phyloP scores from a whole-genome alignment of 2,329 filamentous ascomycete species.

The Penicillium aurantiogriseum region DNA sequence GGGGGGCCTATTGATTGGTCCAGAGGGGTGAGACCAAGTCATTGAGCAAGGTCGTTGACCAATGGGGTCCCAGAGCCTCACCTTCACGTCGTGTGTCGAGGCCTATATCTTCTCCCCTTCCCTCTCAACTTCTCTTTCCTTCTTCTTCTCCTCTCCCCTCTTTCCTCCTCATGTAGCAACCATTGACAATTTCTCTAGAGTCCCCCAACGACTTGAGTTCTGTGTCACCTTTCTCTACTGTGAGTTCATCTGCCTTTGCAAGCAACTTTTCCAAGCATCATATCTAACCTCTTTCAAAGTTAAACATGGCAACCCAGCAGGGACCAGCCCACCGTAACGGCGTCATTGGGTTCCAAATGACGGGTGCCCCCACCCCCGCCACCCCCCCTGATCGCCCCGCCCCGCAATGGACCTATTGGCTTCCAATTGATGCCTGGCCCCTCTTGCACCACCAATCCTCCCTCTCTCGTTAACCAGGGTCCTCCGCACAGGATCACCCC shows the following conservation, averaged over 20 bases:
- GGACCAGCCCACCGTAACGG: not conserved
- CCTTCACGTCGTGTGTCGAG: not conserved
- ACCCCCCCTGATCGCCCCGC: not conserved
- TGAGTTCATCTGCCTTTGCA: not conserved
- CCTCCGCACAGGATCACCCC: slow-evolving; percentile 3
- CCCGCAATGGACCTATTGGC: not conserved
- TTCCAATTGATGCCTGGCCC: not conserved
- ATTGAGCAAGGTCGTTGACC: not conserved
- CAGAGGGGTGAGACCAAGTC: not conserved
- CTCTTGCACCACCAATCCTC: not conserved
- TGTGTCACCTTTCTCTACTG: not conserved
- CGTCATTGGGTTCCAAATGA: not conserved
- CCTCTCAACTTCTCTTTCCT: not conserved
- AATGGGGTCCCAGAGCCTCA: not conserved
- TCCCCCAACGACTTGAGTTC: not conserved
- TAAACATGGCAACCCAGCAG: not conserved
- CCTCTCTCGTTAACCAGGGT: not conserved
- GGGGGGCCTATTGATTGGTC: not conserved
- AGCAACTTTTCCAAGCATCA: not conserved
- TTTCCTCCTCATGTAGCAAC: not conserved
- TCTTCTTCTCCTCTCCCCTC: not conserved
- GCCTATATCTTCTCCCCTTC: not conserved
- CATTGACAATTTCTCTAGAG: not conserved
- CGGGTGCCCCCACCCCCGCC: not conserved
- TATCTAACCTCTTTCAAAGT: not conserved